Evolutionary conservation across 805 yeast species (phyloP), one percentile per base, ranked within the genome.

Genomic region (Teunomyces panamensis): DNA sequence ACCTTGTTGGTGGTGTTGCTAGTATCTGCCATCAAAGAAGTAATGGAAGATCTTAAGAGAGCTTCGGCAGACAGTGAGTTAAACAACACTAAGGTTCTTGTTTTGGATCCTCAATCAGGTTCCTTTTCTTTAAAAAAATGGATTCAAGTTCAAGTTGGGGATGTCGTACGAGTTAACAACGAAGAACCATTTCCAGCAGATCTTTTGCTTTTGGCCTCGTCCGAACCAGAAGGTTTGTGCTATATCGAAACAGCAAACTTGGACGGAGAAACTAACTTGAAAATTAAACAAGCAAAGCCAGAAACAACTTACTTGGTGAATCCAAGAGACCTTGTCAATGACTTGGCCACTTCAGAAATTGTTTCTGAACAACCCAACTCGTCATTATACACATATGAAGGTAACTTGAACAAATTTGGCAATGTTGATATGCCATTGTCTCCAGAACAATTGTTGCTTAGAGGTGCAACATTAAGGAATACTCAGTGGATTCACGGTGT

Each of bases 171-270:
- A 50, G 90, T 95, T 4, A 79, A 77, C 48, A 87, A 89, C 37
- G 97, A 89, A 58, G 95, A 92, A 52, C 85, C 96, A 0, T 79
- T 94, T 48, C 99, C 99, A 0, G 98, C 99, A 0, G 99, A 94
- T 71, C 59, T 94, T 47, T 75, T 92, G 13, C 67, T 95, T 13
- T 63, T 94, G 30, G 83, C 94, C 20, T 89, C 97, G 0, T 92
- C 98, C 0, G 99, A 94, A 65, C 99, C 99, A 0, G 98, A 92
- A 67, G 99, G 99, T 2, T 74, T 94, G 51, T 95, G 99, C 65
- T 94, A 94, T 59, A 89, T 95, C 47, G 99, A 94, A 67, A 94
- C 99, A 1, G 96, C 99, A 0, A 94, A 94, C 60, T 73, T 94
- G 56, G 99, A 94, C 67, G 99, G 99, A 48, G 99, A 94, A 65